Base-by-base conservation (phyloP, 2,329 filamentous ascomycete genomes). In the Pestalotiopsis sp. region DNA sequence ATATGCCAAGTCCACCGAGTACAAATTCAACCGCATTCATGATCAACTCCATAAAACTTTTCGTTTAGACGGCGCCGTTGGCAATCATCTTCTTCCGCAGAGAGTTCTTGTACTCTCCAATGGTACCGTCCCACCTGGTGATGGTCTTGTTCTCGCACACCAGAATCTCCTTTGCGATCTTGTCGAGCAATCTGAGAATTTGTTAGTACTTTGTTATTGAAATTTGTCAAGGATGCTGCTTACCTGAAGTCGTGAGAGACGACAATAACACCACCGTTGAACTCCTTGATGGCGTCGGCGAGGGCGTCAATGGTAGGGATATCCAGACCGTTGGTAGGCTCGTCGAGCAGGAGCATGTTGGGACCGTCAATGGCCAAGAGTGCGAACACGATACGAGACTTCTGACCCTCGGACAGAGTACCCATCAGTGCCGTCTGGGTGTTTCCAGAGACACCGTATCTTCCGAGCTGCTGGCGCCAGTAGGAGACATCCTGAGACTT, bases 161-260 rank as follows among this genome's bases (percentile, higher is more conserved):
- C 85, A 99, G 91, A 83, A 99, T 99, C 83, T 99, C 94, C 89
- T 99, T 99, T 76, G 96, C 96, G 81, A 99, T 98, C 88, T 97
- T 98, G 90, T 99, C 96, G 73, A 99, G 91, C 78, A 99, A 87
- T 87, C 95, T 97, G 68, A 68, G 49, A 52, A 25, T 52, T 20
- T 36, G 66, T 76, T 72, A 79, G 71, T 62, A 71, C 1, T 11
- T 17, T 57, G 59, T 9, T 52, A 36, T 23, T 57, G n/a, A n/a
- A 3, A 67, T 14, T 13, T 20, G 62, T 68, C 27, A 62, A 27
- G 25, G 7, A 57, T 20, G 3, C 27, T 49, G 77, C 91, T 80
- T 90, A 97, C 94, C 94, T 92, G 90, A 99, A 99, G 83, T 99
- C 96, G 92, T 99, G 96, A 77, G 93, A 97, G 68, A 99, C 96